Evolutionary conservation across 176 grass and related monocot species (phyloP).

Genomic region (Raddia distichophylla): DNA sequence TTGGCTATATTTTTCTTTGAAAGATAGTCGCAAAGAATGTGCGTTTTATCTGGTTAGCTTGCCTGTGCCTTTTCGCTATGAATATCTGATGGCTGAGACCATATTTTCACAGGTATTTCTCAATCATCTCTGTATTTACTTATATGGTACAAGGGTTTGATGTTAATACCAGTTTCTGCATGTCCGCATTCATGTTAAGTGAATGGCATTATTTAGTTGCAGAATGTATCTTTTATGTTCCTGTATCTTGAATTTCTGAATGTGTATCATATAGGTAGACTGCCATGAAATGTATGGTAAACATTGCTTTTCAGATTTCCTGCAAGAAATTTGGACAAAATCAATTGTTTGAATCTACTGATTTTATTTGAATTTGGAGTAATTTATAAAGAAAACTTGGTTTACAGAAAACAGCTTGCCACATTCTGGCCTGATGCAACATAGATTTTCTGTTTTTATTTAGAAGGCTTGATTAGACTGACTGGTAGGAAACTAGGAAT

Average conservation of each 20-base stretch:
- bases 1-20: constrained; percentile 66
- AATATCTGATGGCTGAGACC: constrained; percentile 99
- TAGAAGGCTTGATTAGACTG: background rate
- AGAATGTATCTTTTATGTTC: constrained; percentile 12
- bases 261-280: constrained; percentile 15
- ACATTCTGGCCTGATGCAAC: background rate
- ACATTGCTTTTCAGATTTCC: constrained; percentile 1
- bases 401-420: background rate
- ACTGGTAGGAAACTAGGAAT: background rate
- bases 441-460: background rate
- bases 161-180: constrained; percentile 4
- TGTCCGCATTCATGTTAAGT: constrained; percentile 8
- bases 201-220: constrained; percentile 10
- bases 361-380: constrained; percentile 27
- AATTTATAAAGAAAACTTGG: constrained; percentile 7
- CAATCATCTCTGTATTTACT: constrained; percentile 23
- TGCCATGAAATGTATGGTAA: background rate
- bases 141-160: background rate
- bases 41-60: constrained; percentile 93
- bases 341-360: background rate
- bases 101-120: constrained; percentile 96
- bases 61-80: constrained; percentile 90
- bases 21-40: constrained; percentile 99
- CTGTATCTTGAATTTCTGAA: background rate
- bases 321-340: constrained; percentile 3